phyloP scores from a whole-genome alignment of 148 eudicot genomes.

The Simmondsia chinensis region DNA sequence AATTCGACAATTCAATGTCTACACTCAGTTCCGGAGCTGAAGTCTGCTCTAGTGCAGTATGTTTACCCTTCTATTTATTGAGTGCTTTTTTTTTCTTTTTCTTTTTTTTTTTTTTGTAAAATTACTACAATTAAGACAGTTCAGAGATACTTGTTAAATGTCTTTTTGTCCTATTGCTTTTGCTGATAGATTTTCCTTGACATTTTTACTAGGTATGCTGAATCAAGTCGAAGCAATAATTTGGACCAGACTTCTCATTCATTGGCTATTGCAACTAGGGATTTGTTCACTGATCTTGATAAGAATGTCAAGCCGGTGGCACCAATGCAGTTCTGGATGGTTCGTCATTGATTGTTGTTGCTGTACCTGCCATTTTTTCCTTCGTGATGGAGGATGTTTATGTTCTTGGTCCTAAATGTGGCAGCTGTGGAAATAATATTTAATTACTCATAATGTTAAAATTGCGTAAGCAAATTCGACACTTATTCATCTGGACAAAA shows the following conservation, averaged over 20 bases:
- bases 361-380: not conserved
- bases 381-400: too few relatives aligned
- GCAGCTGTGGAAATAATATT: too few relatives aligned
- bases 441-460: too few relatives aligned
- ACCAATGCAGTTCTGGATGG: slow-evolving; percentile 94
- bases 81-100: slow-evolving; percentile 3
- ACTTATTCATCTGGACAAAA: too few relatives aligned
- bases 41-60: slow-evolving; percentile 74
- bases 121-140: not conserved
- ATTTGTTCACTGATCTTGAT: slow-evolving; percentile 82
- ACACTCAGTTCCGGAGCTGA: slow-evolving; percentile 95
- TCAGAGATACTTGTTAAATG: not conserved
- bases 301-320: slow-evolving; percentile 91
- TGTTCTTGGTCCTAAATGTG: too few relatives aligned
- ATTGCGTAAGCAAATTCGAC: too few relatives aligned
- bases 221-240: slow-evolving; percentile 60
- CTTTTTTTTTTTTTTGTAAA: not conserved
- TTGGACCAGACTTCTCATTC: slow-evolving; percentile 86
- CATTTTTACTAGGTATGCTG: slow-evolving; percentile 56
- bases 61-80: slow-evolving; percentile 6
- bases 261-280: slow-evolving; percentile 83
- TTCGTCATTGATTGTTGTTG: too few relatives aligned
- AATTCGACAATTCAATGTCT: slow-evolving; percentile 91
- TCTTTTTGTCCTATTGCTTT: slow-evolving; percentile 1
- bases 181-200: not conserved